Evolutionary conservation across 139 green algal genomes (phyloP).

Genomic region (Chlorella sp.): DNA sequence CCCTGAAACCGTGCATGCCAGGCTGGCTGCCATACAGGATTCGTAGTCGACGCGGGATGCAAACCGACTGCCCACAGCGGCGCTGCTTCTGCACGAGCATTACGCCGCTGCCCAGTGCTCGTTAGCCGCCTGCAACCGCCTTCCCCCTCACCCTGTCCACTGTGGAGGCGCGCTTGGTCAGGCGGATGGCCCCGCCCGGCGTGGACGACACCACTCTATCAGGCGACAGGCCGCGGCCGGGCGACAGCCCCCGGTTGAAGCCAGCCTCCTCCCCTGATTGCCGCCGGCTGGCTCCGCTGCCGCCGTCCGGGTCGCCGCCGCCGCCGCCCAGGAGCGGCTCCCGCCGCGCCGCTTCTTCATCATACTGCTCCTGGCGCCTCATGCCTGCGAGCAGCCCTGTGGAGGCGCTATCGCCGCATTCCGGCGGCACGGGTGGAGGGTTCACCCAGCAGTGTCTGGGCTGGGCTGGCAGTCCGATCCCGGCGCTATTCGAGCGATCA

Average conservation of each 20-base stretch:
- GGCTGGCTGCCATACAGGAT: too few species aligned
- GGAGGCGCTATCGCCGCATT: neutral
- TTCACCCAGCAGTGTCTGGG: too few species aligned
- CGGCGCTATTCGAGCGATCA: too few species aligned
- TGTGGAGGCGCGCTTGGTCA: constrained; percentile 18
- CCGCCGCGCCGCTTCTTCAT: constrained; percentile 11
- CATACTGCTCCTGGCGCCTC: neutral
- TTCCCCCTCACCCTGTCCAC: neutral
- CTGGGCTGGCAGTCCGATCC: too few species aligned
- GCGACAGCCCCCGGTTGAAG: neutral
- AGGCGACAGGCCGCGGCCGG: neutral
- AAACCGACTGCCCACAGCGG: too few species aligned
- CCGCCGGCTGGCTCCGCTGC: neutral
- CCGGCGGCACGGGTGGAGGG: neutral
- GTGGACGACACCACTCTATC: neutral
- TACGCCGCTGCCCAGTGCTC: too few species aligned
- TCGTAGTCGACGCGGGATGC: too few species aligned
- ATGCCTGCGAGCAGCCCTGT: neutral
- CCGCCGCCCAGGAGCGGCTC: constrained; percentile 16
- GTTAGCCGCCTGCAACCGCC: too few species aligned
- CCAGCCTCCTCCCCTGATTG: neutral
- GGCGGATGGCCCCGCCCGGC: neutral
- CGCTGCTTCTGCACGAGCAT: too few species aligned
- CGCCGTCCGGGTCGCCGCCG: neutral
- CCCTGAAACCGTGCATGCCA: too few species aligned